Evolutionary conservation across 2,329 filamentous ascomycete genomes (phyloP).

Genomic region (Ilyonectria sp.): DNA sequence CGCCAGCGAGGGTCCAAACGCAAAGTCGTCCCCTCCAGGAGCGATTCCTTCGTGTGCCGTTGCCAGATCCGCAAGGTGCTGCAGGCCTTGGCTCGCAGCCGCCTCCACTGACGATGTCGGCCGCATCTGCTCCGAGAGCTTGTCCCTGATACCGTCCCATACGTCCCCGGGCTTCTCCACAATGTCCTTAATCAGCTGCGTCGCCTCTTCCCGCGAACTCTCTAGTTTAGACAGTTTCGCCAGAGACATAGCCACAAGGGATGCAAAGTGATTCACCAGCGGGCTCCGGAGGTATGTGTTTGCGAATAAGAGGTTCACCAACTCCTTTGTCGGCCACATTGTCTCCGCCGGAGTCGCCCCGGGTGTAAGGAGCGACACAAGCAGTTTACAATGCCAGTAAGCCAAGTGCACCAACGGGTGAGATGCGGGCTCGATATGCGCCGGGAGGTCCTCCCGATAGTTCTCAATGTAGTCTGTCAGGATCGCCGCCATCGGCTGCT

Average conservation of each 20-base stretch:
- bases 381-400: slow-evolving; percentile 79
- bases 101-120: slow-evolving; percentile 56
- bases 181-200: slow-evolving; percentile 68
- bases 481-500: slow-evolving; percentile 53
- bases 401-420: slow-evolving; percentile 74
- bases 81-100: slow-evolving; percentile 68
- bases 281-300: slow-evolving; percentile 72
- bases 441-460: slow-evolving; percentile 76
- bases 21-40: slow-evolving; percentile 49
- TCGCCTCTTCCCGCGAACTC: slow-evolving; percentile 70
- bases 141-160: slow-evolving; percentile 72
- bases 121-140: slow-evolving; percentile 54
- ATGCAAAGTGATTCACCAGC: slow-evolving; percentile 77
- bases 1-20: slow-evolving; percentile 53
- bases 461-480: slow-evolving; percentile 66
- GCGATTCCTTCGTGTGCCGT: slow-evolving; percentile 59
- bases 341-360: slow-evolving; percentile 70
- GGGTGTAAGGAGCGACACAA: slow-evolving; percentile 73
- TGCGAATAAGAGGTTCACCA: slow-evolving; percentile 70
- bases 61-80: slow-evolving; percentile 73
- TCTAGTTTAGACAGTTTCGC: slow-evolving; percentile 71
- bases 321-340: slow-evolving; percentile 72
- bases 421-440: slow-evolving; percentile 65
- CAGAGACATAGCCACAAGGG: slow-evolving; percentile 72
- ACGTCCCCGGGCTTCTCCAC: slow-evolving; percentile 66